phyloP scores from a whole-genome alignment of 2,329 filamentous ascomycete species.

The Westerdykella aurantiaca region DNA sequence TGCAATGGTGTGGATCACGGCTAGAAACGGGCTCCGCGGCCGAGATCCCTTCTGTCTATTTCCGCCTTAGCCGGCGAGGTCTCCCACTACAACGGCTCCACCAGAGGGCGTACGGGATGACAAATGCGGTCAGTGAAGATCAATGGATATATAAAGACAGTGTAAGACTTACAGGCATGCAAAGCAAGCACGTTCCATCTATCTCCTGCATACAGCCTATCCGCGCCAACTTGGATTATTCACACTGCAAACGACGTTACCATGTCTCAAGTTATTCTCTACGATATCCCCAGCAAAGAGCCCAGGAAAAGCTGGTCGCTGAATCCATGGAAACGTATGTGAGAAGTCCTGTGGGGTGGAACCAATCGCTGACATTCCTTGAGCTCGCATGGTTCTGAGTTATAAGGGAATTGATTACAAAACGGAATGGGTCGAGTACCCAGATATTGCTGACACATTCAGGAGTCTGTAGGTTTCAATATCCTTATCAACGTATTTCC shows the following conservation, averaged over 20 bases:
- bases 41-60: background rate
- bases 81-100: background rate
- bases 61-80: background rate
- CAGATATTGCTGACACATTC: conserved; percentile 55
- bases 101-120: background rate
- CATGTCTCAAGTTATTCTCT: conserved; percentile 48
- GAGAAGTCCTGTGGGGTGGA: background rate
- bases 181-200: background rate
- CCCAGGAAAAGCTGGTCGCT: conserved; percentile 54
- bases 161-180: background rate
- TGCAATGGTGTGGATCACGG: background rate
- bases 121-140: background rate
- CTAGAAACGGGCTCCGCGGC: background rate
- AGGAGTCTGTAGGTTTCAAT: conserved; percentile 46
- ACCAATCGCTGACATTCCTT: conserved; percentile 1
- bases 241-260: conserved; percentile 1
- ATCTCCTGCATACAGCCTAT: background rate
- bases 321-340: conserved; percentile 66
- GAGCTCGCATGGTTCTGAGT: conserved; percentile 61
- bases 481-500: background rate
- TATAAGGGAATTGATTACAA: conserved; percentile 62
- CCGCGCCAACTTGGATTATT: background rate
- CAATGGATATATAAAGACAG: background rate
- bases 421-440: conserved; percentile 66
- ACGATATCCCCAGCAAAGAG: conserved; percentile 56